Percentiles rank a stretch among this genome's conserved stretches.
phyloP scores from a whole-genome alignment of 257 asterid species.

The Pogostemon cablin region DNA sequence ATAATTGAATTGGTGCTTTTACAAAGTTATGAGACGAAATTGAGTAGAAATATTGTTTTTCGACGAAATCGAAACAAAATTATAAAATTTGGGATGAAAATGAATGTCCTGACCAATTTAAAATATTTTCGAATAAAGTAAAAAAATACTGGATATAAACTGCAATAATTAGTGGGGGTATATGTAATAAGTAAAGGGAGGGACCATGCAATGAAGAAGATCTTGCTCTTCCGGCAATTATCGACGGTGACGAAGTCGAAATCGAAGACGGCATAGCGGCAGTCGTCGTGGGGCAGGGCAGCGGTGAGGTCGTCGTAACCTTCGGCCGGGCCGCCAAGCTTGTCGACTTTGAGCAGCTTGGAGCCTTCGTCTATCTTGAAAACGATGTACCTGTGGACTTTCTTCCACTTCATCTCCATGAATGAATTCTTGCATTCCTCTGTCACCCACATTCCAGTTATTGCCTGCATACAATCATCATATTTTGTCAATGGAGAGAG shows the following conservation, averaged over 20 bases:
- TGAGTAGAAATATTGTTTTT: too few relatives aligned
- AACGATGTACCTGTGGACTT: constrained; percentile 74
- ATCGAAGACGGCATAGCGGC: constrained; percentile 88
- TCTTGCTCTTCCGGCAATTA: constrained; percentile 90
- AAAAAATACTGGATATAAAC: too few relatives aligned
- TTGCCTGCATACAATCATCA: constrained; percentile 46
- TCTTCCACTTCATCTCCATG: constrained; percentile 97
- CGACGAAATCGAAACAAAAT: too few relatives aligned
- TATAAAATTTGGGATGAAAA: too few relatives aligned
- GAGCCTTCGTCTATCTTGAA: constrained; percentile 84
- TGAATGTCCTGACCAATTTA: too few relatives aligned
- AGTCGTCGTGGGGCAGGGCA: constrained; percentile 79
- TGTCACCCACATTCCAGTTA: constrained; percentile 86
- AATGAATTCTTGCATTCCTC: constrained; percentile 84
- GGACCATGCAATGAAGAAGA: constrained; percentile 94
- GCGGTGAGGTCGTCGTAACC: constrained; percentile 75
- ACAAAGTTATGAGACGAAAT: too few relatives aligned
- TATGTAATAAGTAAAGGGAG: not conserved
- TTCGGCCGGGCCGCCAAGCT: constrained; percentile 75
- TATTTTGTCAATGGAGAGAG: not conserved
- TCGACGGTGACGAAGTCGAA: constrained; percentile 89
- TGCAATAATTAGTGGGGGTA: too few relatives aligned
- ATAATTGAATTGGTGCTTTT: too few relatives aligned
- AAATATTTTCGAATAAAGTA: too few relatives aligned
- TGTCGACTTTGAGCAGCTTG: constrained; percentile 67